These are phyloP conservation scores for Cercospora sp. DNA, from an alignment of 2,329 filamentous ascomycete species.

Conservation along the genomic window DNA sequence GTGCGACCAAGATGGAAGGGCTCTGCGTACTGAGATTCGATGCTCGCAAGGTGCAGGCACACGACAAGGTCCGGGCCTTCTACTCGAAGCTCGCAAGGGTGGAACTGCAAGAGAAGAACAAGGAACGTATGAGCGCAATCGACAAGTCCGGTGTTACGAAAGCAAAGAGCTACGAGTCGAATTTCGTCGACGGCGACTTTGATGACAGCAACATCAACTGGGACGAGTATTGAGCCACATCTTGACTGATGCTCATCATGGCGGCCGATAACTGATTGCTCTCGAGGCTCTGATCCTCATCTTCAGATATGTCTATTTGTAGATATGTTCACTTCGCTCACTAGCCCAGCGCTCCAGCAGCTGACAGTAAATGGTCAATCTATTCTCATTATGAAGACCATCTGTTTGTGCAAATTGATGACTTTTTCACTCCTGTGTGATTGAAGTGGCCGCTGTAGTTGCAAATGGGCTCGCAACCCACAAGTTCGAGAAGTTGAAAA, in stretches of 20 bases:
- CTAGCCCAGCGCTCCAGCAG: not conserved
- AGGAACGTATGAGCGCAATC: conserved; percentile 36
- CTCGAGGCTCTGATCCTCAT: not conserved
- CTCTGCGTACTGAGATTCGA: conserved; percentile 88
- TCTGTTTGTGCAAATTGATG: not conserved
- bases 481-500: too few relatives aligned
- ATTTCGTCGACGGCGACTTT: conserved; percentile 31
- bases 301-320: not conserved
- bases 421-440: too few relatives aligned
- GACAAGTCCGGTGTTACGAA: conserved; percentile 32
- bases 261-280: not conserved
- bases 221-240: conserved; percentile 10
- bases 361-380: not conserved
- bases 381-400: not conserved
- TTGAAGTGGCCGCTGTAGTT: not conserved
- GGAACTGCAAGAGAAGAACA: conserved; percentile 48
- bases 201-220: conserved; percentile 29
- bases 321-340: not conserved
- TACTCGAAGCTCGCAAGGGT: conserved; percentile 79
- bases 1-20: conserved; percentile 83
- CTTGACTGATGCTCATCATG: not conserved
- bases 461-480: not conserved
- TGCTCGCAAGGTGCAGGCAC: conserved; percentile 88
- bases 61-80: conserved; percentile 80
- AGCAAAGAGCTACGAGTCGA: conserved; percentile 37